phyloP scores from a whole-genome alignment of 805 yeast genomes.

The Lipomyces spencermartinsiae region DNA sequence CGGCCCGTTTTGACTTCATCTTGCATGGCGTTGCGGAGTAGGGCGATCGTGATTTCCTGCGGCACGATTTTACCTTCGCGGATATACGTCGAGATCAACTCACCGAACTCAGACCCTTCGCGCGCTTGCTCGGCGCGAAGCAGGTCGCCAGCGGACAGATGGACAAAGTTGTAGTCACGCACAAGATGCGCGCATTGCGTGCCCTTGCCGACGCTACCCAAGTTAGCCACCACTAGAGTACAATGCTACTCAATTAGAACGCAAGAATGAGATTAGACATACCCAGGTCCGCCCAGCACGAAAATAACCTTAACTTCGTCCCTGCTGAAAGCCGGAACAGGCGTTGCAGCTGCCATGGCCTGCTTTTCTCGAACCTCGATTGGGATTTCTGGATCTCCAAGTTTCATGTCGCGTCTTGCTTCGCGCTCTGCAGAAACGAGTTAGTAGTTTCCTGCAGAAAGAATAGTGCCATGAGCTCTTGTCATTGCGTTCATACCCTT shows the following conservation, averaged over 20 bases:
- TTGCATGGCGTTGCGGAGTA: conserved; percentile 78
- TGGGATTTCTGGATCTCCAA: conserved; percentile 24
- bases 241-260: background rate
- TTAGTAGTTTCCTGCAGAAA: background rate
- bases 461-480: background rate
- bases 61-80: conserved; percentile 93
- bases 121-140: conserved; percentile 90
- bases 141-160: conserved; percentile 95
- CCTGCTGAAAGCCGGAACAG: conserved; percentile 57
- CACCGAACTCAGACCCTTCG: conserved; percentile 81
- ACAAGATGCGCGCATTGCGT: conserved; percentile 92
- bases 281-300: conserved; percentile 95
- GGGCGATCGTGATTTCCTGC: conserved; percentile 83
- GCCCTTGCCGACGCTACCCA: conserved; percentile 79
- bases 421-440: conserved; percentile 23
- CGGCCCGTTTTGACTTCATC: conserved; percentile 48
- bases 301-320: conserved; percentile 80
- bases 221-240: conserved; percentile 4
- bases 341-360: background rate
- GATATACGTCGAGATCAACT: conserved; percentile 80
- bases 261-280: background rate
- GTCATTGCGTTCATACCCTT: conserved; percentile 14
- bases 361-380: conserved; percentile 7
- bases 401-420: conserved; percentile 32
- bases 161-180: conserved; percentile 78